Conservation (phyloP, 768 basidiomycete genomes). For the Leccinum subgranulosum region DNA sequence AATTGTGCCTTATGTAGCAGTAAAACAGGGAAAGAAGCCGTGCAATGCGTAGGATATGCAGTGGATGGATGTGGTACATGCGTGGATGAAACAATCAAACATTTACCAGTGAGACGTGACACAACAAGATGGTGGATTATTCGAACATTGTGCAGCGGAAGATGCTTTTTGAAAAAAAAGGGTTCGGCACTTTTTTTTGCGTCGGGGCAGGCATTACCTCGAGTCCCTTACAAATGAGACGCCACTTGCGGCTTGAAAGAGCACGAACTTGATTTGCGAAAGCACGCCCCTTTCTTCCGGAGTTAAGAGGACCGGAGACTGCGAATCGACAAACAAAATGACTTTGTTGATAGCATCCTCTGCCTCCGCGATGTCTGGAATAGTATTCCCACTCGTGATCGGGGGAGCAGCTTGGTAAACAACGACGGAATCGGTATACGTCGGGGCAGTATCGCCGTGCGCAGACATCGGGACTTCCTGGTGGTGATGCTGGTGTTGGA, state of each 20-base stretch:
- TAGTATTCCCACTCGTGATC: slow-evolving; percentile 30
- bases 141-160: slow-evolving; percentile 10
- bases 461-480: slow-evolving; percentile 25
- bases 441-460: slow-evolving; percentile 21
- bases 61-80: slow-evolving; percentile 21
- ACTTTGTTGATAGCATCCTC: slow-evolving; percentile 55
- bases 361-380: slow-evolving; percentile 46
- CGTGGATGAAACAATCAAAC: slow-evolving; percentile 14
- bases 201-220: slow-evolving; percentile 14
- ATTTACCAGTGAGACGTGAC: slow-evolving; percentile 21
- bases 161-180: slow-evolving; percentile 18
- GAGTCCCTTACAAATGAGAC: slow-evolving; percentile 35
- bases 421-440: slow-evolving; percentile 28
- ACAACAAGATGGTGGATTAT: slow-evolving; percentile 14
- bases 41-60: slow-evolving; percentile 26
- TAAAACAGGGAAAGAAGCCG: slow-evolving; percentile 11
- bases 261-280: slow-evolving; percentile 45
- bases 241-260: slow-evolving; percentile 47
- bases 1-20: slow-evolving; percentile 16
- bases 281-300: slow-evolving; percentile 40
- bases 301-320: slow-evolving; percentile 29
- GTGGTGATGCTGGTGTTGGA: slow-evolving; percentile 21
- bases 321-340: slow-evolving; percentile 49
- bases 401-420: slow-evolving; percentile 34
- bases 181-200: background rate